phyloP scores from a whole-genome alignment of 73 alveolate species.

The Breviolum minutum region DNA sequence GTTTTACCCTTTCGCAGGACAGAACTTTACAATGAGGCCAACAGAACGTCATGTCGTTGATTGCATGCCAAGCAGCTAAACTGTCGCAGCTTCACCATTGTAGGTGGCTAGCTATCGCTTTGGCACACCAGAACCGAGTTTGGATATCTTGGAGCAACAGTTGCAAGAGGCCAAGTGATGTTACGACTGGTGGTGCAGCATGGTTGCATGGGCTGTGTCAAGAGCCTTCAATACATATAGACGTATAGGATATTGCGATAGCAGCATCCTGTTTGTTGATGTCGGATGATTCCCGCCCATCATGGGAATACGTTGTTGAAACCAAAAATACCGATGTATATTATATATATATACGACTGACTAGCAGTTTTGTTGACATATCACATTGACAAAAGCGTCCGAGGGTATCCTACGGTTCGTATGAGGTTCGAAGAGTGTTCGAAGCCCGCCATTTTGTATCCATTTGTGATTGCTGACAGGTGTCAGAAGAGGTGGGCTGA shows the following conservation, averaged over 20 bases:
- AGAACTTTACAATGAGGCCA: background rate
- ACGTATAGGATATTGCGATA: background rate
- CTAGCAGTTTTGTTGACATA: no score
- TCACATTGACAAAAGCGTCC: no score
- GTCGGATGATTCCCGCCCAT: background rate
- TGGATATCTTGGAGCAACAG: constrained; percentile 35
- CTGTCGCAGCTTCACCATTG: background rate
- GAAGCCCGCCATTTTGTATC: no score
- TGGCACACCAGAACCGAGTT: constrained; percentile 1
- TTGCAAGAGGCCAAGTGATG: constrained; percentile 7
- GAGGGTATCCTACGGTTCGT: no score
- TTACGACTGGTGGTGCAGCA: background rate
- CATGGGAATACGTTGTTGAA: background rate
- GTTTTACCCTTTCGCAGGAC: no score
- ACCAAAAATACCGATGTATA: no score
- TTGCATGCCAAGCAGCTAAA: background rate
- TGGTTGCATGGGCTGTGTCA: background rate
- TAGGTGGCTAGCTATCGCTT: constrained; percentile 26
- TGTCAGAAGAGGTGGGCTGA: no score
- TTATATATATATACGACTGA: no score
- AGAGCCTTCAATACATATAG: background rate
- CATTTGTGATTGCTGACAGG: no score
- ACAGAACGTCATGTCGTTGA: background rate
- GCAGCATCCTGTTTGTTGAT: background rate
- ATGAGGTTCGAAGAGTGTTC: no score